Conservation (phyloP, 2,329 filamentous ascomycete species). For the Trichoderma atrobrunneum region DNA sequence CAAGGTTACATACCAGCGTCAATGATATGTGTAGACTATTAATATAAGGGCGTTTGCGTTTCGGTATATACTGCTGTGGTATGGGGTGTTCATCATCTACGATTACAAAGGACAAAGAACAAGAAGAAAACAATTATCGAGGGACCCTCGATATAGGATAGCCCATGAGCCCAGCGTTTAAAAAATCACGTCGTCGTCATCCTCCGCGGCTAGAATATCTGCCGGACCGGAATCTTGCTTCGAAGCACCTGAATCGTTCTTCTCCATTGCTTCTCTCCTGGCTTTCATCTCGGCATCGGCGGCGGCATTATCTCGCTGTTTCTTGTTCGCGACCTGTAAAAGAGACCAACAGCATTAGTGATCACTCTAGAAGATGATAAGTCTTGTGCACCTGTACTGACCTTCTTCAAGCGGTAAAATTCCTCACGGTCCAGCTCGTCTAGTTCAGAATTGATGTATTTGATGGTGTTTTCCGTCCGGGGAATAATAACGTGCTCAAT, state of each 20-base stretch:
- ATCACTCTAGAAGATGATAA: background rate
- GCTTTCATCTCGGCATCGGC: slow-evolving; percentile 73
- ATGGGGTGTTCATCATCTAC: background rate
- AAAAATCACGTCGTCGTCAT: slow-evolving; percentile 86
- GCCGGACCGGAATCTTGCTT: slow-evolving; percentile 41
- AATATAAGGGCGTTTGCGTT: slow-evolving; percentile 3
- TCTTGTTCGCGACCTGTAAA: slow-evolving; percentile 70
- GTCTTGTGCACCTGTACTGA: slow-evolving; percentile 15
- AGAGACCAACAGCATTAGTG: background rate
- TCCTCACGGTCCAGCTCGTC: slow-evolving; percentile 97
- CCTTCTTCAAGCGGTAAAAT: slow-evolving; percentile 95
- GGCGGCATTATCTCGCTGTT: slow-evolving; percentile 71
- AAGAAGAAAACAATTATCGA: slow-evolving; percentile 11
- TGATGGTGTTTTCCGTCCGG: slow-evolving; percentile 98
- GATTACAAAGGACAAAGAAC: slow-evolving; percentile 11
- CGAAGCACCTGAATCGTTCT: slow-evolving; percentile 35
- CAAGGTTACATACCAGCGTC: slow-evolving; percentile 94
- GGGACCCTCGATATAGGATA: background rate
- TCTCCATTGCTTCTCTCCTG: slow-evolving; percentile 56
- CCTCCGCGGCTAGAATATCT: slow-evolving; percentile 71
- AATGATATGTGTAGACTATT: slow-evolving; percentile 47
- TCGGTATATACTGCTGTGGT: background rate
- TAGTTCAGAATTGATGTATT: slow-evolving; percentile 98
- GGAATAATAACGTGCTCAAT: slow-evolving; percentile 98
- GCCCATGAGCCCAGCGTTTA: slow-evolving; percentile 37